A percentile compares a stretch with the other conserved stretches of the same genome.
Evolutionary conservation across 306 rosid genomes (phyloP).

Genomic region (Medicago ruthenica): DNA sequence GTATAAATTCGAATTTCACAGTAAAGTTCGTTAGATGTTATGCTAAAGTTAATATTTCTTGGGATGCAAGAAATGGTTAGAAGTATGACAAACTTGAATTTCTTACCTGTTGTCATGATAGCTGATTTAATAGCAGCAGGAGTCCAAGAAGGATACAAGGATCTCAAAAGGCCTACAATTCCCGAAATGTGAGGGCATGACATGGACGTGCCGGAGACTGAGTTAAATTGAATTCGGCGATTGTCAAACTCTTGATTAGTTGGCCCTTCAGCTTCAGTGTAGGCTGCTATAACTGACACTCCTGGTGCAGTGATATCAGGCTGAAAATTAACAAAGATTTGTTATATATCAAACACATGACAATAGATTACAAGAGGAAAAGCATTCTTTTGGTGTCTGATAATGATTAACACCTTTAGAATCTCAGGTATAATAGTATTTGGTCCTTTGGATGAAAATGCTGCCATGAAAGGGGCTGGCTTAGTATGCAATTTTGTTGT

Average conservation of each 20-base stretch:
- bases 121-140: conserved; percentile 96
- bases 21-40: neutral
- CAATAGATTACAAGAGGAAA: conserved; percentile 9
- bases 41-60: neutral
- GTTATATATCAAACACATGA: conserved; percentile 6
- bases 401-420: conserved; percentile 63
- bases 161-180: conserved; percentile 70
- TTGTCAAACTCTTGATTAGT: conserved; percentile 67
- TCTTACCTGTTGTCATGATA: conserved; percentile 88
- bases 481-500: conserved; percentile 60
- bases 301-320: conserved; percentile 98
- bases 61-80: neutral
- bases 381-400: neutral
- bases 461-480: conserved; percentile 97
- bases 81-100: conserved; percentile 6
- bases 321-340: conserved; percentile 48
- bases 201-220: conserved; percentile 94
- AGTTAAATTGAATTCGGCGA: conserved; percentile 68
- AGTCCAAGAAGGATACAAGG: conserved; percentile 82
- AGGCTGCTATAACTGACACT: conserved; percentile 88
- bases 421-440: conserved; percentile 71
- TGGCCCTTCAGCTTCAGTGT: conserved; percentile 79
- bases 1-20: neutral
- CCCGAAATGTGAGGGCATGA: conserved; percentile 95
- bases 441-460: conserved; percentile 94